Conservation (phyloP, 148 eudicot species). For the Polygonum aviculare region DNA sequence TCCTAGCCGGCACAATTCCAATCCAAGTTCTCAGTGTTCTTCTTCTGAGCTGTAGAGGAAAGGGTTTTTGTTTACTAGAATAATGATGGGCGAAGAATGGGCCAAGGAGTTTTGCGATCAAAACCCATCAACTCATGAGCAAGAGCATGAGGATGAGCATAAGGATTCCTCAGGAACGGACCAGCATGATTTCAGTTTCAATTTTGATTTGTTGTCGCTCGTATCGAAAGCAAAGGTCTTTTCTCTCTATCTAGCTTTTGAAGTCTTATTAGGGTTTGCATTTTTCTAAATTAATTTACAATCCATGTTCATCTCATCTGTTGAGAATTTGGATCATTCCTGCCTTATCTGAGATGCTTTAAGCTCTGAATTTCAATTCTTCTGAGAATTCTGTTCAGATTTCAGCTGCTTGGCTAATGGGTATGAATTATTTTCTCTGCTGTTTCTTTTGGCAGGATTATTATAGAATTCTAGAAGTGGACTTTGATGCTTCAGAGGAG, state of each 20-base stretch:
- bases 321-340: too few species aligned
- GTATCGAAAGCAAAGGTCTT: slow-evolving; percentile 63
- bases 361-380: background rate
- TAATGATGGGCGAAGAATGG: slow-evolving; percentile 1
- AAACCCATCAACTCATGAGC: background rate
- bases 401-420: background rate
- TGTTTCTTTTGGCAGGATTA: slow-evolving; percentile 46
- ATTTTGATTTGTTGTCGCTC: slow-evolving; percentile 54
- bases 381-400: background rate
- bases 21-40: background rate
- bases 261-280: slow-evolving; percentile 1
- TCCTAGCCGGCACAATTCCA: background rate
- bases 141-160: background rate
- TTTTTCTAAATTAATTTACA: background rate
- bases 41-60: background rate
- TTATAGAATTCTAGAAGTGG: slow-evolving; percentile 75
- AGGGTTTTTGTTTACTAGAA: slow-evolving; percentile 1
- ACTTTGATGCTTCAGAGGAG: slow-evolving; percentile 83
- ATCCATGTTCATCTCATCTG: background rate
- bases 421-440: background rate
- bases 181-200: slow-evolving; percentile 29
- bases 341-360: background rate
- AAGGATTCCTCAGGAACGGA: background rate
- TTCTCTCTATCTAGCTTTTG: background rate
- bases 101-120: background rate